phyloP scores from a whole-genome alignment of 306 rosid species.

The Begonia fuchsioides region DNA sequence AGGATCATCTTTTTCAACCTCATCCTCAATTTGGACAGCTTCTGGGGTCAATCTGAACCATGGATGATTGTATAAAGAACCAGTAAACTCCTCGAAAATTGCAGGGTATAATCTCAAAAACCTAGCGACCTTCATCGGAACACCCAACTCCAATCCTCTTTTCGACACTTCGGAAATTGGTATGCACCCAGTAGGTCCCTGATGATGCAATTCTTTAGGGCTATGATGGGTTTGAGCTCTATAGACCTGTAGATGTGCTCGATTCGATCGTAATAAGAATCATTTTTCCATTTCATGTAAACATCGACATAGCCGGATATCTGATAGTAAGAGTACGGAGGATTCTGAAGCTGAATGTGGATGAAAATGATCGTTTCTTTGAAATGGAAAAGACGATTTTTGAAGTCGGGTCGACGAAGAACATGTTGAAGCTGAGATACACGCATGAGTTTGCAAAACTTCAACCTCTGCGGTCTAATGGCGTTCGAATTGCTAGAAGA shows the following conservation, averaged over 20 bases:
- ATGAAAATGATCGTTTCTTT: slow-evolving; percentile 13
- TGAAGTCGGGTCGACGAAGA: slow-evolving; percentile 17
- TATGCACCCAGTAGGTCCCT: slow-evolving; percentile 49
- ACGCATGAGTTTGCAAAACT: too few species aligned
- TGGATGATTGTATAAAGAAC: slow-evolving; percentile 57
- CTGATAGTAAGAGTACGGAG: slow-evolving; percentile 27
- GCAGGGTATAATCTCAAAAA: slow-evolving; percentile 78
- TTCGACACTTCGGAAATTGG: slow-evolving; percentile 71
- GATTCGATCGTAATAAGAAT: slow-evolving; percentile 49
- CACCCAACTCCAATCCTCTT: slow-evolving; percentile 40
- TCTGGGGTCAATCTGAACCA: slow-evolving; percentile 78
- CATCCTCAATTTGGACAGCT: slow-evolving; percentile 49
- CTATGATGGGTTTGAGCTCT: slow-evolving; percentile 44
- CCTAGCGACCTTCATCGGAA: slow-evolving; percentile 59
- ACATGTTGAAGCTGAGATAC: slow-evolving; percentile 11
- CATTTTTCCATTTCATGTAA: slow-evolving; percentile 88
- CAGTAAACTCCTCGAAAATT: slow-evolving; percentile 63
- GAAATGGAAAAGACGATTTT: slow-evolving; percentile 10
- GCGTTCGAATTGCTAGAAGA: too few species aligned
- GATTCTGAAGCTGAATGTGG: slow-evolving; percentile 6
- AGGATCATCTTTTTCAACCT: slow-evolving; percentile 67
- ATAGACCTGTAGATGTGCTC: slow-evolving; percentile 56
- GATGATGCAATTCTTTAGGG: slow-evolving; percentile 62
- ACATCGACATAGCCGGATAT: slow-evolving; percentile 54
- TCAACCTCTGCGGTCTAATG: too few species aligned